These are phyloP conservation scores for Tulasnella calospora DNA, from an alignment of 768 basidiomycete species.

Conservation along the genomic window DNA sequence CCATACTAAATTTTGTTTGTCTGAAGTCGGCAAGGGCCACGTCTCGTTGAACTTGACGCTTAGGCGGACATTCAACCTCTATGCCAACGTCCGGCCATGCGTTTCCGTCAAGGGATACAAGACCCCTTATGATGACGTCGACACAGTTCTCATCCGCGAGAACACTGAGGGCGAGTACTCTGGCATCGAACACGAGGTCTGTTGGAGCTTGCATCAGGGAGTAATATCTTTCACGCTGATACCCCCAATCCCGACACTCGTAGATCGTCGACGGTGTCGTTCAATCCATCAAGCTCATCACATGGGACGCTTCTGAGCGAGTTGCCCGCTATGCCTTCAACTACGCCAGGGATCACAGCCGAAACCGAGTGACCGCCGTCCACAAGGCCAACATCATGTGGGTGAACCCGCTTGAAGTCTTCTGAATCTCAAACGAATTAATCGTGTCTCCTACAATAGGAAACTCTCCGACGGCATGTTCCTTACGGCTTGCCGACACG, in stretches of 20 bases:
- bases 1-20: constrained; percentile 6
- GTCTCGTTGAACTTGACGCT: constrained; percentile 97
- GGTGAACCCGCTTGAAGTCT: constrained; percentile 34
- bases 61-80: constrained; percentile 94
- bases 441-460: constrained; percentile 45
- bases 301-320: constrained; percentile 96
- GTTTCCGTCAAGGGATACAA: constrained; percentile 94
- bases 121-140: constrained; percentile 96
- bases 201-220: constrained; percentile 9
- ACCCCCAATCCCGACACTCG: background rate
- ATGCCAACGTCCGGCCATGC: constrained; percentile 97
- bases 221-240: background rate
- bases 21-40: constrained; percentile 91
- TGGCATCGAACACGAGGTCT: constrained; percentile 96
- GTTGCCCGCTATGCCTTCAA: constrained; percentile 98
- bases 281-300: constrained; percentile 99
- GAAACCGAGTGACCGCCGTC: constrained; percentile 93
- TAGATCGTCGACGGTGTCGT: constrained; percentile 96
- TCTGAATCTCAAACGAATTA: background rate
- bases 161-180: constrained; percentile 99
- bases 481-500: constrained; percentile 91
- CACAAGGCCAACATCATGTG: constrained; percentile 99
- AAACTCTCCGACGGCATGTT: constrained; percentile 99
- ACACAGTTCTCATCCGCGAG: constrained; percentile 97
- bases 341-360: constrained; percentile 82